Conservation (phyloP, 2,329 filamentous ascomycete genomes). For the Exophiala alcalophila region DNA sequence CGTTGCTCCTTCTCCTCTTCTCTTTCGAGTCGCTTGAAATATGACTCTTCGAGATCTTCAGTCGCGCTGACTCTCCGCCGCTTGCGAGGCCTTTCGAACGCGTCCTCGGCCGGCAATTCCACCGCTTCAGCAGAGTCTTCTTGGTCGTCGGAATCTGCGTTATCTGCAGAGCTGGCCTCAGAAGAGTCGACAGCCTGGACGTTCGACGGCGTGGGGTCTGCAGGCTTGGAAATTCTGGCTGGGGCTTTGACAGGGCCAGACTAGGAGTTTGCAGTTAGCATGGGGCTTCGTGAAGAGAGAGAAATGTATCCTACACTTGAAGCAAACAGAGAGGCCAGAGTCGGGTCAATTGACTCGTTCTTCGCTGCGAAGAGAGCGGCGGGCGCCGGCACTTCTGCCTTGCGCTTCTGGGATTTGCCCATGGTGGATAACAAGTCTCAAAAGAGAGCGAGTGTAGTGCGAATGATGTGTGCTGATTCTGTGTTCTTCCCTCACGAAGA, state of each 20-base stretch:
- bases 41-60: conserved; percentile 27
- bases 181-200: not conserved
- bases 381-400: conserved; percentile 1
- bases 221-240: conserved; percentile 33
- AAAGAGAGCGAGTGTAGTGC: too few relatives aligned
- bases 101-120: not conserved
- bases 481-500: too few relatives aligned
- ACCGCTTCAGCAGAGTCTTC: not conserved
- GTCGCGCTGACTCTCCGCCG: conserved; percentile 35
- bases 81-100: conserved; percentile 31
- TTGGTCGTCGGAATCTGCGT: not conserved
- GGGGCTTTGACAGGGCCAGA: conserved; percentile 39
- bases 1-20: conserved; percentile 33
- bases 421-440: conserved; percentile 1
- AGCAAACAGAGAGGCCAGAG: conserved; percentile 67
- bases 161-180: conserved; percentile 25
- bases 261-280: conserved; percentile 15
- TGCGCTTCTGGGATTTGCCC: conserved; percentile 16
- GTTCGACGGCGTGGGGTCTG: conserved; percentile 27
- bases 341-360: conserved; percentile 60
- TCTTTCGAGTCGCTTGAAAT: conserved; percentile 28
- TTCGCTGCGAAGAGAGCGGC: conserved; percentile 9
- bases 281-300: not conserved
- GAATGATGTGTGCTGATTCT: too few relatives aligned
- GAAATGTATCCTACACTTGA: conserved; percentile 59